Evolutionary conservation across 441 rosid genomes (phyloP).

Genomic region (Corymbia calophylla): DNA sequence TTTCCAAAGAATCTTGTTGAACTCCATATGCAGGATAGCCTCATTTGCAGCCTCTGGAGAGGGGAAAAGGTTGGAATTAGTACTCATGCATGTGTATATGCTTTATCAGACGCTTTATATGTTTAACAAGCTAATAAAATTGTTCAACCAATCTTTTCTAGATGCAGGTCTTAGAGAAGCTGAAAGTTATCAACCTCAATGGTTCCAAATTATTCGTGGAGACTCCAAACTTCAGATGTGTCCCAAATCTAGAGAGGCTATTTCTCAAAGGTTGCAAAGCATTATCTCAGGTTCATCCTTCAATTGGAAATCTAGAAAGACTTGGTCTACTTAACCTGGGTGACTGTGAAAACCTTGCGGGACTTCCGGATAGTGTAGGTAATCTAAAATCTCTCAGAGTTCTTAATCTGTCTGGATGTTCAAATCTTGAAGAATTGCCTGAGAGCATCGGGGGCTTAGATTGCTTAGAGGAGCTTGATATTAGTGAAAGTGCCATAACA

Average conservation of each 20-base stretch:
- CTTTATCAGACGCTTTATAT: neutral
- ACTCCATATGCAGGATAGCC: neutral
- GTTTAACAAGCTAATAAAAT: no score
- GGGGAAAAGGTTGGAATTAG: neutral
- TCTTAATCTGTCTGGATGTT: constrained; percentile 2
- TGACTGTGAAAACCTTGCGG: constrained; percentile 15
- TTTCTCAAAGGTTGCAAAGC: constrained; percentile 9
- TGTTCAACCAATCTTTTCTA: neutral
- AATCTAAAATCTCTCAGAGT: constrained; percentile 15
- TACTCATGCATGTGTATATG: no score
- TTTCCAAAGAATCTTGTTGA: neutral
- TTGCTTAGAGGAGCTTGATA: neutral
- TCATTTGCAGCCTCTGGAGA: neutral
- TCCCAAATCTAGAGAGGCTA: constrained; percentile 18
- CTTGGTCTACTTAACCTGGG: constrained; percentile 13
- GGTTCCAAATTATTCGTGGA: constrained; percentile 7
- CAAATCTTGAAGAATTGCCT: neutral
- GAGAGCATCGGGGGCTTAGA: neutral
- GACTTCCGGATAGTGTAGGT: constrained; percentile 8
- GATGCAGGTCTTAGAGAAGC: constrained; percentile 7
- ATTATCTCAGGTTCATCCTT: constrained; percentile 7
- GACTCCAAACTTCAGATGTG: constrained; percentile 12
- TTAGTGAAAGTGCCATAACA: neutral
- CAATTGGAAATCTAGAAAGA: constrained; percentile 1
- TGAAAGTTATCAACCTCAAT: constrained; percentile 21